A percentile compares a stretch with the other conserved stretches of the same genome.
phyloP scores from a whole-genome alignment of 495 filamentous ascomycete genomes.

The Polyplosphaeria fusca region DNA sequence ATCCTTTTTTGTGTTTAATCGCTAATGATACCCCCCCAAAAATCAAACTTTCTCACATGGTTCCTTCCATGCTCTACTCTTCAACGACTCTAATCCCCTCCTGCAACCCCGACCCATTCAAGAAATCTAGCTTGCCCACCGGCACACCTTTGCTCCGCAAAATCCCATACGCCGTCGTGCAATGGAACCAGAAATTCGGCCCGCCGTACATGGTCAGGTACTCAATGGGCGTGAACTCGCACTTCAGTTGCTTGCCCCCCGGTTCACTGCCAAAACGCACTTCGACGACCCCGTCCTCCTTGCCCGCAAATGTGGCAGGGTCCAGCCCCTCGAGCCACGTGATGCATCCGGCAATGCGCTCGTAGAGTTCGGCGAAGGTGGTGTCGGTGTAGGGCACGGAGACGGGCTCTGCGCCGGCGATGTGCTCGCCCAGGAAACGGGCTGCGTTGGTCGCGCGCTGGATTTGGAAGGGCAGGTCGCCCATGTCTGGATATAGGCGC shows the following conservation, averaged over 20 bases:
- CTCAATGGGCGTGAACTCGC: conserved; percentile 22
- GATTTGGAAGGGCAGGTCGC: conserved; percentile 30
- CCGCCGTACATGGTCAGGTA: conserved; percentile 45
- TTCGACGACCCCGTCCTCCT: conserved; percentile 18
- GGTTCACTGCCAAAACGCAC: not conserved
- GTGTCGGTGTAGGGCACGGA: conserved; percentile 21
- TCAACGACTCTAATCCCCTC: not conserved
- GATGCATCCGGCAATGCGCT: conserved; percentile 22
- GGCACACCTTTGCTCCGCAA: conserved; percentile 55
- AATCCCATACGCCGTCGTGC: conserved; percentile 54
- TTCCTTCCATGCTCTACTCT: not conserved
- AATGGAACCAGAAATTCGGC: conserved; percentile 61
- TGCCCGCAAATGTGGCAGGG: conserved; percentile 17
- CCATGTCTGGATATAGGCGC: conserved; percentile 32
- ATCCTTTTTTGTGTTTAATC: conserved; percentile 3
- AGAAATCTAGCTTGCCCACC: conserved; percentile 55
- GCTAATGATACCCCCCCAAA: conserved; percentile 21
- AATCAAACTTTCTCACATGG: not conserved
- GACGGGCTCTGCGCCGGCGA: conserved; percentile 9
- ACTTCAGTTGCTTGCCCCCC: not conserved
- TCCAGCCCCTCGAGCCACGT: conserved; percentile 20
- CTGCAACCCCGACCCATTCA: conserved; percentile 31
- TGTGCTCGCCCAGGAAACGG: conserved; percentile 6
- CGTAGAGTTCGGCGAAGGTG: conserved; percentile 28
- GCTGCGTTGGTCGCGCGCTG: conserved; percentile 27